Evolutionary conservation across 2,329 filamentous ascomycete genomes (phyloP).

Genomic region (Scopulariopsis brevicaulis): DNA sequence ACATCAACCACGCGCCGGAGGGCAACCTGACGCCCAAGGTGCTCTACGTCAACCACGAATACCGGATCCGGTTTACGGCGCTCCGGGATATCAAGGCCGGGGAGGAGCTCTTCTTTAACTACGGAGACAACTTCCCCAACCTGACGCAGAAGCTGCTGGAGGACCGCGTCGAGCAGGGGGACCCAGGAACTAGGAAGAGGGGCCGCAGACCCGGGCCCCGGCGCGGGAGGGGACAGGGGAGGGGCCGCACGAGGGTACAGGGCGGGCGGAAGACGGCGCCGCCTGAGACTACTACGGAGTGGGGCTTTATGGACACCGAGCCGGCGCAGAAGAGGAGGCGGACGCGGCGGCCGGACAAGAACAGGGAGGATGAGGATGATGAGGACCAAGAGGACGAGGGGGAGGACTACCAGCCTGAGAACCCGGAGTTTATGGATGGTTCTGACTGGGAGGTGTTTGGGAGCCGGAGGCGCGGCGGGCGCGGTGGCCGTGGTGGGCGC

Average conservation of each 20-base stretch:
- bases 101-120: constrained; percentile 74
- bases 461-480: background rate
- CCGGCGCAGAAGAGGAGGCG: background rate
- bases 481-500: background rate
- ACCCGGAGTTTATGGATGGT: background rate
- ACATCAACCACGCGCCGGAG: constrained; percentile 66
- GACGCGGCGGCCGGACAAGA: background rate
- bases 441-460: background rate
- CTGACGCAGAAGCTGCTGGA: constrained; percentile 33
- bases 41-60: constrained; percentile 62
- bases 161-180: constrained; percentile 8
- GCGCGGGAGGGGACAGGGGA: background rate
- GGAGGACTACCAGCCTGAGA: background rate
- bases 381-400: constrained; percentile 6
- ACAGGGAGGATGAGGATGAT: background rate
- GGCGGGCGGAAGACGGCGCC: background rate
- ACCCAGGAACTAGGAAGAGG: background rate
- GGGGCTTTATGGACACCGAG: background rate
- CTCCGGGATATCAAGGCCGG: constrained; percentile 55
- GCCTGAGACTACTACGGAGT: background rate
- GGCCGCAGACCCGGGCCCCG: background rate
- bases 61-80: constrained; percentile 65
- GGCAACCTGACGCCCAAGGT: constrained; percentile 51
- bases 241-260: background rate
- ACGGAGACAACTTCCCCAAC: constrained; percentile 58